phyloP scores from a whole-genome alignment of 768 basidiomycete species.

The Naganishia vaughanmartiniae region DNA sequence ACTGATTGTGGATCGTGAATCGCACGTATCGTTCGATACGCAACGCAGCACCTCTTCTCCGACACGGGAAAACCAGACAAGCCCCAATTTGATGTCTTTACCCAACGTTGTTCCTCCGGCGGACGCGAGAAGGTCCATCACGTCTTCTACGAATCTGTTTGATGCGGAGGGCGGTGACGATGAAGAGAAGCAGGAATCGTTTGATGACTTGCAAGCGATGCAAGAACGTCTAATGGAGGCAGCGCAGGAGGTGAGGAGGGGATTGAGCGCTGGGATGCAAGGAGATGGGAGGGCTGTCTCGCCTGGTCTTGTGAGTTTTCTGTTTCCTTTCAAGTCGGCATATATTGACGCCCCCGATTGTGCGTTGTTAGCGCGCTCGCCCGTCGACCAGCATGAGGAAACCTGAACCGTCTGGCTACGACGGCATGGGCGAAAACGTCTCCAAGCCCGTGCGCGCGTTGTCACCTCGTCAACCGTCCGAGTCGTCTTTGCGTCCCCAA shows the following conservation, averaged over 20 bases:
- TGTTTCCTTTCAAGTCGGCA: background rate
- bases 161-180: constrained; percentile 6
- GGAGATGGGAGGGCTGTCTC: background rate
- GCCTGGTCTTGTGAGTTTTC: constrained; percentile 8
- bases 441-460: constrained; percentile 17
- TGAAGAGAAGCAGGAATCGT: constrained; percentile 11
- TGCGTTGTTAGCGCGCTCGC: background rate
- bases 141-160: background rate
- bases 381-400: constrained; percentile 10
- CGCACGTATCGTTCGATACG: background rate
- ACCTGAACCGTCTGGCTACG: constrained; percentile 8
- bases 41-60: background rate
- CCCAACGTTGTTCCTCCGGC: background rate
- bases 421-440: constrained; percentile 14
- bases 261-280: constrained; percentile 7
- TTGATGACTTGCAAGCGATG: constrained; percentile 27
- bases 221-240: constrained; percentile 25
- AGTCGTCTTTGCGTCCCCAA: background rate
- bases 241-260: constrained; percentile 13
- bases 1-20: background rate
- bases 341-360: background rate
- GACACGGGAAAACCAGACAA: background rate
- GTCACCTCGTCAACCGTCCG: background rate
- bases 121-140: background rate
- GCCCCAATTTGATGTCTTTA: background rate